Conservation (phyloP, 805 yeast species). For the Wickerhamiella galacta region DNA sequence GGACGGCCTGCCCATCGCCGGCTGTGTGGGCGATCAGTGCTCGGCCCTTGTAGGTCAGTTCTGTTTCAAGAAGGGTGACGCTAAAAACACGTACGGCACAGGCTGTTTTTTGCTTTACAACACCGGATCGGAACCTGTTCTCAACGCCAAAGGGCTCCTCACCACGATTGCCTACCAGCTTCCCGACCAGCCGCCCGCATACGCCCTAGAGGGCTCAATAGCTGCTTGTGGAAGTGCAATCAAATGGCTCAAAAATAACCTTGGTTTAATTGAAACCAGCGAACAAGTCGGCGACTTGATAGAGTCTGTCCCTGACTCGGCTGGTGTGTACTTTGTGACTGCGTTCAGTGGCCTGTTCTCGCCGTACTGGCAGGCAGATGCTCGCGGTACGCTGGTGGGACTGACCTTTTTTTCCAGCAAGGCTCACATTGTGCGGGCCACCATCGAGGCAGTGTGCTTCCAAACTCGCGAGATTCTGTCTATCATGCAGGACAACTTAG, state of each 20-base stretch:
- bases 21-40: conserved; percentile 88
- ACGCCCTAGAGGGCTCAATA: conserved; percentile 87
- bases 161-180: conserved; percentile 89
- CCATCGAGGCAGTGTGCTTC: conserved; percentile 86
- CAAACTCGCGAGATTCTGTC: conserved; percentile 81
- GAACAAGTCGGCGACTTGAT: conserved; percentile 86
- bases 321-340: conserved; percentile 89
- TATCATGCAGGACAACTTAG: conserved; percentile 57
- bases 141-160: conserved; percentile 63
- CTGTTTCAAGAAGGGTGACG: conserved; percentile 69
- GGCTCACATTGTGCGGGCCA: conserved; percentile 84
- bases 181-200: conserved; percentile 57
- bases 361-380: conserved; percentile 89
- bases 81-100: conserved; percentile 93
- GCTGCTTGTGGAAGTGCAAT: conserved; percentile 92
- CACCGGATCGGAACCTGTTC: conserved; percentile 58
- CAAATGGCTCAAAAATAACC: conserved; percentile 86
- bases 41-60: conserved; percentile 87
- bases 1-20: conserved; percentile 58
- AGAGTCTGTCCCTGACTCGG: conserved; percentile 59
- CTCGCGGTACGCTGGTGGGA: conserved; percentile 86
- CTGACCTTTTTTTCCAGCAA: conserved; percentile 86
- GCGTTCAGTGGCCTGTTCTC: conserved; percentile 90
- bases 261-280: conserved; percentile 63
- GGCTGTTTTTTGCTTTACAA: conserved; percentile 85